Evolutionary conservation across 805 yeast genomes (phyloP).

Genomic region (Wickerhamomyces strasburgensis): DNA sequence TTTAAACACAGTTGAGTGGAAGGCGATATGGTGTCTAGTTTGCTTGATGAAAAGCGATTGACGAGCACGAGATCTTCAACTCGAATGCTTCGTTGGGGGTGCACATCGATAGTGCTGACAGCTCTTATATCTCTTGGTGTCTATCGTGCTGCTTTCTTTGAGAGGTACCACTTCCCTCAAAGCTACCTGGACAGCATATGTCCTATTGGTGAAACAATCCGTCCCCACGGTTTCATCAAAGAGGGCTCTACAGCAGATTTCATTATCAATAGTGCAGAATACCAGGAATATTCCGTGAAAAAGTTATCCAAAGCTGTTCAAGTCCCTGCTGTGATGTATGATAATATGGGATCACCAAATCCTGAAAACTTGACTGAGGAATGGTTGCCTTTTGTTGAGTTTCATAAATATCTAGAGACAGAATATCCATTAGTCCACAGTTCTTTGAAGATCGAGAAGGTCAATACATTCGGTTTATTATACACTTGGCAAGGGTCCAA

Average conservation of each 20-base stretch:
- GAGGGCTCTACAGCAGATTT: slow-evolving; percentile 24
- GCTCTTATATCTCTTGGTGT: too few species aligned
- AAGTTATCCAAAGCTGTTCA: slow-evolving; percentile 44
- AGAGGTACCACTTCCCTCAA: too few species aligned
- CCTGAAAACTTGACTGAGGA: slow-evolving; percentile 23
- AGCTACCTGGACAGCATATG: too few species aligned
- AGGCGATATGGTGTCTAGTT: too few species aligned
- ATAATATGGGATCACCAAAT: background rate
- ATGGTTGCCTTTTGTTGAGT: slow-evolving; percentile 17
- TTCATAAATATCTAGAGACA: slow-evolving; percentile 47
- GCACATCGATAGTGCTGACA: too few species aligned
- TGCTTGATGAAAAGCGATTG: too few species aligned
- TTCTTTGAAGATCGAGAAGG: slow-evolving; percentile 41
- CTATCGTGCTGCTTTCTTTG: too few species aligned
- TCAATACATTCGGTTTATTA: slow-evolving; percentile 59
- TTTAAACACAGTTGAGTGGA: too few species aligned
- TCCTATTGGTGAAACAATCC: background rate
- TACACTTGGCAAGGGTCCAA: slow-evolving; percentile 56
- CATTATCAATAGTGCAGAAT: slow-evolving; percentile 30
- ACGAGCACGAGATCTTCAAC: too few species aligned
- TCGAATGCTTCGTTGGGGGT: too few species aligned
- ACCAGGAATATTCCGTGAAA: slow-evolving; percentile 32
- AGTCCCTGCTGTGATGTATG: slow-evolving; percentile 36
- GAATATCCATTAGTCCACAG: slow-evolving; percentile 49
- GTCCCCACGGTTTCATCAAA: slow-evolving; percentile 9